Conservation (phyloP, 2,329 filamentous ascomycete species). For the Rhexocercosporidium sp. region DNA sequence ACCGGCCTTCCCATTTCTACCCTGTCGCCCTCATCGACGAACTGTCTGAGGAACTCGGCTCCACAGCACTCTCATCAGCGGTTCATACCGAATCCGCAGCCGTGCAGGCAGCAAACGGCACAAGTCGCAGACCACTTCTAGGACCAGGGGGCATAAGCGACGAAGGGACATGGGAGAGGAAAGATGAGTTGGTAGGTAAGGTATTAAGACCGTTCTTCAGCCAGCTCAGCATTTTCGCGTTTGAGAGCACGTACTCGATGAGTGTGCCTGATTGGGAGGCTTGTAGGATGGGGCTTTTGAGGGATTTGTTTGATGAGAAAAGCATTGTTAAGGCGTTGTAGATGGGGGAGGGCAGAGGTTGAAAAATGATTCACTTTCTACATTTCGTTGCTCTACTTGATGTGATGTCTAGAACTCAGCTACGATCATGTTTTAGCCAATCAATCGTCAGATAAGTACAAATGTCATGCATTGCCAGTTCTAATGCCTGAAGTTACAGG, state of each 20-base stretch:
- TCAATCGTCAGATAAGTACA: no score
- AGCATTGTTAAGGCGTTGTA: conserved; percentile 63
- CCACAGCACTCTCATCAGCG: conserved; percentile 32
- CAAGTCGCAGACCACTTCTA: conserved; percentile 47
- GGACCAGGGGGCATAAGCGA: conserved; percentile 54
- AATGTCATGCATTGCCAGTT: no score
- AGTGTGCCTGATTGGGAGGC: conserved; percentile 67
- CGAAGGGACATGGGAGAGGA: conserved; percentile 61
- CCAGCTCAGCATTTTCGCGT: conserved; percentile 89
- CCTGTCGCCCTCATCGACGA: conserved; percentile 83
- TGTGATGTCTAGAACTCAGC: not conserved
- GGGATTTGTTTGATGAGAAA: conserved; percentile 80
- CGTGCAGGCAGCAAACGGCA: conserved; percentile 33
- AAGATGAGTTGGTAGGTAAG: conserved; percentile 73
- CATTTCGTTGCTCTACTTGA: not conserved
- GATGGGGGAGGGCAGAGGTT: not conserved
- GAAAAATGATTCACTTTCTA: not conserved
- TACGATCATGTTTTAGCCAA: no score
- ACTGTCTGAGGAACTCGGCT: conserved; percentile 74
- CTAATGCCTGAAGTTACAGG: no score
- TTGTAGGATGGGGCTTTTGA: conserved; percentile 68
- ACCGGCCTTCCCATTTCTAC: conserved; percentile 72
- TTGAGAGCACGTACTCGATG: conserved; percentile 92
- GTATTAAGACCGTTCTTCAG: conserved; percentile 88
- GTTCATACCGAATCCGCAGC: conserved; percentile 32